Base-by-base conservation (phyloP, 2,329 filamentous ascomycete genomes). In the Trichoderma simmonsii region DNA sequence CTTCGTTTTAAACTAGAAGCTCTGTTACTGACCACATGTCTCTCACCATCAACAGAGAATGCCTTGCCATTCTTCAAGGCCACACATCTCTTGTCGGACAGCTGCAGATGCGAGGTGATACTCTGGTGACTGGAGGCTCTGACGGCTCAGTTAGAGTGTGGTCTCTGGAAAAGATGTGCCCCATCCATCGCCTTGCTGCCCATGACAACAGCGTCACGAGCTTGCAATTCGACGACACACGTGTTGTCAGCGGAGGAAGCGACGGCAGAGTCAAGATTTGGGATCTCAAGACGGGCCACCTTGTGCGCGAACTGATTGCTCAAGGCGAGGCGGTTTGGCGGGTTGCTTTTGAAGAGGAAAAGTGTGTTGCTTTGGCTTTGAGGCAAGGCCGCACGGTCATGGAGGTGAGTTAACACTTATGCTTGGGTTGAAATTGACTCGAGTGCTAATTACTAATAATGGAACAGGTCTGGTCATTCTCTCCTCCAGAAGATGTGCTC, bases 151-250 rank as follows among this genome's bases (percentile, higher is more conserved):
- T 99, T 64, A 89, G 97, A 68, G 95, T 99, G 28, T 99, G 96
- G 96, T 98, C 95, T 32, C 84, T 99, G 73, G 91, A 94, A 76
- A 93, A 92, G 76, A 97, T 95, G 87, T 91, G 92, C 73, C 92
- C 96, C 0, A 97, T 99, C 73, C 96, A 99, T 83, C 90, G 96
- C 60, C 87, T 99, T 66, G 96, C 96, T 54, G 96, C 96, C 4
- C 96, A 99, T 80, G 96, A 99, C 82, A 99, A 99, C 81, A 98
- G 95, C 80, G 96, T 99, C 68, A 99, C 96, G 1, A 98, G 94
- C 81, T 85, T 99, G 76, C 96, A 99, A 79, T 99, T 99, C 80
- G 96, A 99, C 78, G 95, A 98, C 79, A 95, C 92, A 28, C 89
- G 96, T 70, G 96, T 99, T 73, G 95, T 99, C 71, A 97, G 94